A percentile compares a stretch with the other conserved stretches of the same genome.
These are phyloP conservation scores for Pseudoturritis turrita DNA, from an alignment of 345 rosid genomes.

Conservation along the genomic window DNA sequence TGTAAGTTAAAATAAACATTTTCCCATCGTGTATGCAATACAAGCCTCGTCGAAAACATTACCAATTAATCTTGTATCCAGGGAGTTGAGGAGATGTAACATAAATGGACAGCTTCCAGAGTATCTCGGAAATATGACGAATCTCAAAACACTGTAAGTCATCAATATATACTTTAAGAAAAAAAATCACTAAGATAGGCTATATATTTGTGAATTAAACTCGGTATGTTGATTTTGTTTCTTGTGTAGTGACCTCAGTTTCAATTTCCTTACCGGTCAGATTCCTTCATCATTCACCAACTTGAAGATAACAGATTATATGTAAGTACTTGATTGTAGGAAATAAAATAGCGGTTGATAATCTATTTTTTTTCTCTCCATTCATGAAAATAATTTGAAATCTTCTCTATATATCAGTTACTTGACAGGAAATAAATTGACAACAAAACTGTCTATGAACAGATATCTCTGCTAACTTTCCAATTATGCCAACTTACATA, in stretches of 20 bases:
- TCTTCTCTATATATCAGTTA: not conserved
- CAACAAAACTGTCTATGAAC: not conserved
- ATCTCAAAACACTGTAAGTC: not conserved
- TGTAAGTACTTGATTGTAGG: not conserved
- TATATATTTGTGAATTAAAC: not conserved
- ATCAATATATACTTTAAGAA: not conserved
- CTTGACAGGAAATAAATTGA: not conserved
- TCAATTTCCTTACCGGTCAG: not conserved
- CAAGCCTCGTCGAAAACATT: not conserved
- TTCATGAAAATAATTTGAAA: not conserved
- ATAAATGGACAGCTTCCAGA: not conserved
- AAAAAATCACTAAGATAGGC: not conserved
- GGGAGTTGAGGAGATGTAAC: not conserved
- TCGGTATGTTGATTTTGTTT: not conserved
- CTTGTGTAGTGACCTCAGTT: not conserved
- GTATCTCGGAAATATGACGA: not conserved
- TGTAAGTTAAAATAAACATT: slow-evolving; percentile 43
- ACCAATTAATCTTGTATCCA: not conserved
- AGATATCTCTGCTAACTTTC: not conserved
- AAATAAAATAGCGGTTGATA: not conserved
- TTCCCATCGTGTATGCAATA: not conserved
- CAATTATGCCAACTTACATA: not conserved
- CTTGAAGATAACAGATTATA: not conserved
- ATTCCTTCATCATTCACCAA: not conserved
- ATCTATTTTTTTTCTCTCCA: not conserved